Evolutionary conservation across 345 rosid genomes (phyloP).

Genomic region (Citrus glauca): DNA sequence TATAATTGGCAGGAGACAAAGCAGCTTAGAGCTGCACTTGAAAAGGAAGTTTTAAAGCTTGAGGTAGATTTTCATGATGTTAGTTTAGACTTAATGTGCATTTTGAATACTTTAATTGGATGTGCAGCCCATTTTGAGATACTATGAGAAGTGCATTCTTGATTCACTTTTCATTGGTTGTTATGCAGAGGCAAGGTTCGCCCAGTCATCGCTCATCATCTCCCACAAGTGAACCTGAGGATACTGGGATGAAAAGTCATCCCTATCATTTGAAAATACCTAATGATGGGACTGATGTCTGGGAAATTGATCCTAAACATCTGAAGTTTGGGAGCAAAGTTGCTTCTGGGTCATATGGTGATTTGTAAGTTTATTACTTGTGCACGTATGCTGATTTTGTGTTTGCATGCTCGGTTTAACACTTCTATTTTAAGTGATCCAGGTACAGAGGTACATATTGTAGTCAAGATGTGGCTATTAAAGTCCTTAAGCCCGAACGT

Average conservation of each 20-base stretch:
- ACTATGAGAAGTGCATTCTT: background rate
- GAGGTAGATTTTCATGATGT: constrained; percentile 51
- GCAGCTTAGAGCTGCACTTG: constrained; percentile 65
- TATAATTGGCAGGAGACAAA: constrained; percentile 64
- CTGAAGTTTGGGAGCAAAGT: constrained; percentile 74
- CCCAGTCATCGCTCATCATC: constrained; percentile 46
- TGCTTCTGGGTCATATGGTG: constrained; percentile 98
- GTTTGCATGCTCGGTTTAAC: constrained; percentile 5
- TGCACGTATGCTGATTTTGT: constrained; percentile 1
- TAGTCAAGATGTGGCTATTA: constrained; percentile 96
- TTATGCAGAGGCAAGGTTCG: constrained; percentile 53
- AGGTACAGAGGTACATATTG: constrained; percentile 94
- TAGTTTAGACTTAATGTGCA: background rate
- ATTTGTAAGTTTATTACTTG: constrained; percentile 61
- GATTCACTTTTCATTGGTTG: constrained; percentile 15
- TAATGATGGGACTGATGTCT: constrained; percentile 86
- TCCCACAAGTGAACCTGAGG: constrained; percentile 42
- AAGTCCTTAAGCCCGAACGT: constrained; percentile 92
- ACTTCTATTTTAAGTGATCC: constrained; percentile 14
- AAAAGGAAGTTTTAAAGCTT: constrained; percentile 60
- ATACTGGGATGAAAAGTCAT: constrained; percentile 25
- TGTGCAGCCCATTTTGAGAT: background rate
- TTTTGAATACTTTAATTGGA: background rate
- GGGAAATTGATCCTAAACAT: constrained; percentile 81
- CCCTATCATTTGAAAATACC: constrained; percentile 73